phyloP scores from a whole-genome alignment of 495 filamentous ascomycete genomes.

The Trichoderma gamsii region DNA sequence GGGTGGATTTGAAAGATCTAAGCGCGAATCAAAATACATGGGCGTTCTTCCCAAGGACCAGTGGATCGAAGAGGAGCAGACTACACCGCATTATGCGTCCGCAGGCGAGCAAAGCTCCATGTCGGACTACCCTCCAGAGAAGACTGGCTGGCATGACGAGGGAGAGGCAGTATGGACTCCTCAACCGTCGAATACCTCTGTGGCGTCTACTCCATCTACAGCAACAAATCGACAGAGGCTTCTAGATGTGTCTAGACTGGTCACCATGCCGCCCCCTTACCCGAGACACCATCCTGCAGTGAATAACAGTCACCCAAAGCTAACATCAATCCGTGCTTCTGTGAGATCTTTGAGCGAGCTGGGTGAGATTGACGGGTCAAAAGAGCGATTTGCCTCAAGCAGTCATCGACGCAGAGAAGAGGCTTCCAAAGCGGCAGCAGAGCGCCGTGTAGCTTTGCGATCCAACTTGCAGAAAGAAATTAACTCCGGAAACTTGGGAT shows the following conservation, averaged over 20 bases:
- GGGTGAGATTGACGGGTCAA: slow-evolving; percentile 60
- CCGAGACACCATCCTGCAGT: slow-evolving; percentile 90
- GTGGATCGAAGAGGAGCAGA: slow-evolving; percentile 39
- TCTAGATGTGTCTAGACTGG: slow-evolving; percentile 83
- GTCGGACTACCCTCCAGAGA: slow-evolving; percentile 79
- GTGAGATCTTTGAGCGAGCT: slow-evolving; percentile 75
- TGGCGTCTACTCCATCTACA: slow-evolving; percentile 35
- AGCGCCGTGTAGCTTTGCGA: slow-evolving; percentile 40
- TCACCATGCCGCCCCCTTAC: slow-evolving; percentile 86
- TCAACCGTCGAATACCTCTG: slow-evolving; percentile 33
- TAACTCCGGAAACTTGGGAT: slow-evolving; percentile 65
- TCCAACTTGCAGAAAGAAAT: slow-evolving; percentile 68
- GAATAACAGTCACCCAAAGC: slow-evolving; percentile 88
- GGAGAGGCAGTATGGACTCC: slow-evolving; percentile 34
- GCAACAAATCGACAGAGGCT: slow-evolving; percentile 42
- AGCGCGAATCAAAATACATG: slow-evolving; percentile 93
- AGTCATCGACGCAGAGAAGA: slow-evolving; percentile 41
- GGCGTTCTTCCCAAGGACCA: slow-evolving; percentile 67
- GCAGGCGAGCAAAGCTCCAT: slow-evolving; percentile 33
- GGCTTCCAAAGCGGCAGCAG: slow-evolving; percentile 34
- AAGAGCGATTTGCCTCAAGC: slow-evolving; percentile 49
- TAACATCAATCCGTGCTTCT: slow-evolving; percentile 66
- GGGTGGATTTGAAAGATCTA: slow-evolving; percentile 59
- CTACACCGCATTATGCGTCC: slow-evolving; percentile 30
- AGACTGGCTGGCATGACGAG: slow-evolving; percentile 69